Base-by-base conservation (phyloP, 2,329 filamentous ascomycete genomes). In the Phaeophleospora eucalypticola region DNA sequence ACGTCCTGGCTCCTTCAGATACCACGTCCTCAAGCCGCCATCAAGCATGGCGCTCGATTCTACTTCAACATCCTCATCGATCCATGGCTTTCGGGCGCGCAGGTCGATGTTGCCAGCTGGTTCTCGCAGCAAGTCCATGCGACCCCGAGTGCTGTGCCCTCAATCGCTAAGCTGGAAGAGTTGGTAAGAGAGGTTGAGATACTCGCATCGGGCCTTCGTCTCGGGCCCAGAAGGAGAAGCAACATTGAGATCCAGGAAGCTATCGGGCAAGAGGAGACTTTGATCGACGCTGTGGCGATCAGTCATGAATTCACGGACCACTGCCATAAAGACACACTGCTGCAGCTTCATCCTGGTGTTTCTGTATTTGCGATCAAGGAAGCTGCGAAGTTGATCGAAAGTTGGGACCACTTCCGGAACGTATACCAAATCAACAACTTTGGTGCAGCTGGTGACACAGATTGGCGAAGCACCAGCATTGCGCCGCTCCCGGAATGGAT, bases 301-400 rank as follows among this genome's bases (percentile, higher is more conserved):
- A 79, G 74, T 14, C 82, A 86, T 59, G 82, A 85, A 60, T 86
- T 85, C 55, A 84, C 82, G 1, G 82, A 86, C 58, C 83, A 84
- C 59, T 84, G 81, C 63, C 81, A 86, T 58, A 71, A 76, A 49
- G 71, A 76, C 2, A 86, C 82, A 12, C 66, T 86, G 19, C 61
- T 75, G 36, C 74, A 83, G 55, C 64, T 85, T 3, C 68, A 77
- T 4, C 54, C 57, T 1, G 62, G 70, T 36, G 77, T 81, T 3
- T 80, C 81, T 0, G 70, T 86, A 0, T 77, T 84, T 48, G 81
- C 81, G 10, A 76, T 78, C 2, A 72, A 67, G 53, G 69, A 80
- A 63, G 82, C 82, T 0, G 78, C 76, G 0, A 68, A 68, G 10
- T 66, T 82, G 16, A 78, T 86, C 32, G 63, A 68, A 2, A 72